A percentile compares a stretch with the other conserved stretches of the same genome.
Conservation (phyloP, 805 yeast species). For the Saturnispora dispora region DNA sequence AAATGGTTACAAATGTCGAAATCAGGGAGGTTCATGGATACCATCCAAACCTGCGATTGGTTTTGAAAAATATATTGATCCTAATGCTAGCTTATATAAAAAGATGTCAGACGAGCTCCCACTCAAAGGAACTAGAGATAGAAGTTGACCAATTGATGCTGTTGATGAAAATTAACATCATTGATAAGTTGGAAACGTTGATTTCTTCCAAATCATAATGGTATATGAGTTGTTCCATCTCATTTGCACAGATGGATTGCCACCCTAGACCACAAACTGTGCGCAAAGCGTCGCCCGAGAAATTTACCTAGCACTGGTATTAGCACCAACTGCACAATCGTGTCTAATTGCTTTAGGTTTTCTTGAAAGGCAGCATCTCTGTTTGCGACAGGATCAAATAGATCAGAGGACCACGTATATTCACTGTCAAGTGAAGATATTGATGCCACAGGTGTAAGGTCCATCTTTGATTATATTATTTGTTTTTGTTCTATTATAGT, state of each 20-base stretch:
- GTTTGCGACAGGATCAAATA: slow-evolving; percentile 4
- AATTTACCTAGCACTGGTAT: slow-evolving; percentile 61
- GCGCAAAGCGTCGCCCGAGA: slow-evolving; percentile 53
- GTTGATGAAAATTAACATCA: slow-evolving; percentile 23
- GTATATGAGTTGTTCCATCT: not conserved
- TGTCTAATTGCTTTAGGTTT: slow-evolving; percentile 42
- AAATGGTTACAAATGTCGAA: slow-evolving; percentile 6
- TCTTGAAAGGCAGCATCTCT: slow-evolving; percentile 6
- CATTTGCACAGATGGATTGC: slow-evolving; percentile 13
- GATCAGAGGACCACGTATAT: slow-evolving; percentile 8
- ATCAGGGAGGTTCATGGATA: slow-evolving; percentile 12
- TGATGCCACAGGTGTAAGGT: slow-evolving; percentile 22
- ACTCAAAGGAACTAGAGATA: not conserved
- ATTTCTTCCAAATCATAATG: slow-evolving; percentile 5
- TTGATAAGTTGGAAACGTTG: slow-evolving; percentile 16
- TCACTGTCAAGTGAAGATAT: slow-evolving; percentile 1
- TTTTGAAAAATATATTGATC: slow-evolving; percentile 23
- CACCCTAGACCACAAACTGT: slow-evolving; percentile 25
- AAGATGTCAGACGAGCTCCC: not conserved
- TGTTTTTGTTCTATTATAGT: not conserved
- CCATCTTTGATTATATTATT: slow-evolving; percentile 31
- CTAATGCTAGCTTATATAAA: slow-evolving; percentile 20
- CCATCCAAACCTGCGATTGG: slow-evolving; percentile 23
- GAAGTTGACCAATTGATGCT: slow-evolving; percentile 16
- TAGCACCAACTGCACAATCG: slow-evolving; percentile 49